Conservation (phyloP, 2,329 filamentous ascomycete genomes). For the Colletotrichum sansevieriae region DNA sequence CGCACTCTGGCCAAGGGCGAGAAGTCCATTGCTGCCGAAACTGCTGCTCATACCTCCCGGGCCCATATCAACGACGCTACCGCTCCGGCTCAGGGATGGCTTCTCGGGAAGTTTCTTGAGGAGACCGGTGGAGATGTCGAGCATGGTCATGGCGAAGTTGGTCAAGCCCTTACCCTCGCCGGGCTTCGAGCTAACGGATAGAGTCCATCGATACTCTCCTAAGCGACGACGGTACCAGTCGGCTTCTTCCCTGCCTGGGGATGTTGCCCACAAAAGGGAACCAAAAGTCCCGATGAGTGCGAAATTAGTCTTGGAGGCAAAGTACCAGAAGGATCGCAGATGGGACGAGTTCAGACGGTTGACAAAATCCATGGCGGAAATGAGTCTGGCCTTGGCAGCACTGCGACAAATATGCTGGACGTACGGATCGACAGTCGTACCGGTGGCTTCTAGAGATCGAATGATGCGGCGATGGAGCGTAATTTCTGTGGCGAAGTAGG, state of each 20-base stretch:
- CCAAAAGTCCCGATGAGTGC: constrained; percentile 96
- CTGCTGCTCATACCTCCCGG: constrained; percentile 50
- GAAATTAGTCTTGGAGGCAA: constrained; percentile 90
- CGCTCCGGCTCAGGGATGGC: constrained; percentile 71
- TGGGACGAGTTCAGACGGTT: constrained; percentile 90
- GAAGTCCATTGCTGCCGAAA: constrained; percentile 46
- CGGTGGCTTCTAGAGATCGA: constrained; percentile 72
- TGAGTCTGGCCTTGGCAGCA: constrained; percentile 92
- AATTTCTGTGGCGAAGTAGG: constrained; percentile 95
- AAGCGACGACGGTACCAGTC: constrained; percentile 91
- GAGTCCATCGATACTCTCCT: constrained; percentile 93
- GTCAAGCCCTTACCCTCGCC: constrained; percentile 70
- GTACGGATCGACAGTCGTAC: constrained; percentile 75
- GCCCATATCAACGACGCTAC: constrained; percentile 63
- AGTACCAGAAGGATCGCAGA: constrained; percentile 93
- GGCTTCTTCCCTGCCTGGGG: constrained; percentile 87
- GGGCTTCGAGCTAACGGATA: constrained; percentile 86
- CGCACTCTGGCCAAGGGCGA: constrained; percentile 40
- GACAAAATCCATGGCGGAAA: constrained; percentile 97
- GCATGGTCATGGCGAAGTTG: constrained; percentile 81
- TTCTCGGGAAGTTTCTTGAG: constrained; percentile 79
- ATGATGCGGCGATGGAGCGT: constrained; percentile 93
- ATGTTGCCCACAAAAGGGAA: constrained; percentile 88
- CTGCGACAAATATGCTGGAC: constrained; percentile 92
- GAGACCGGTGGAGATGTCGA: constrained; percentile 78